Conservation (phyloP, 2,329 filamentous ascomycete species). For the Exophiala alcalophila region DNA sequence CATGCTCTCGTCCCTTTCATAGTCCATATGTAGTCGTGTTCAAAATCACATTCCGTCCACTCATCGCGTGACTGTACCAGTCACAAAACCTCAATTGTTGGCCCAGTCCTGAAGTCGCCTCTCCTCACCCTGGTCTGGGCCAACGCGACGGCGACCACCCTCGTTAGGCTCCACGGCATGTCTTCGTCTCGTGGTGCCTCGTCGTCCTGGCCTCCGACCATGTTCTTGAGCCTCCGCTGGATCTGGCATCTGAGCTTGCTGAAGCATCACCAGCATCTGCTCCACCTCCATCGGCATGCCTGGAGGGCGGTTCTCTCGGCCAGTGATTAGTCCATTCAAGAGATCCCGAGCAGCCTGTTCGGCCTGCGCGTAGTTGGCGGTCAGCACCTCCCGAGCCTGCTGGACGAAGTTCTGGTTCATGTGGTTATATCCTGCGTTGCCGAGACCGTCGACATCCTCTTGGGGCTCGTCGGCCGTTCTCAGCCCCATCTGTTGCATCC, state of each 20-base stretch:
- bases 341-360: slow-evolving; percentile 34
- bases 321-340: slow-evolving; percentile 27
- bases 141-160: slow-evolving; percentile 40
- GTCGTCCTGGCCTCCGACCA: slow-evolving; percentile 9
- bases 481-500: slow-evolving; percentile 48
- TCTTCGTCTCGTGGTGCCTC: slow-evolving; percentile 35
- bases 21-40: background rate
- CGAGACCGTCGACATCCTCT: slow-evolving; percentile 13
- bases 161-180: slow-evolving; percentile 35
- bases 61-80: background rate
- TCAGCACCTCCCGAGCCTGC: slow-evolving; percentile 36
- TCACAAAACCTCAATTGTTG: slow-evolving; percentile 9
- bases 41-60: background rate
- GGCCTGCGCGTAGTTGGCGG: slow-evolving; percentile 35
- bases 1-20: no score
- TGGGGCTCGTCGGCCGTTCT: slow-evolving; percentile 25
- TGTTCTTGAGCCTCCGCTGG: slow-evolving; percentile 12
- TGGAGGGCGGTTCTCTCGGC: slow-evolving; percentile 28
- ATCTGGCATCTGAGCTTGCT: slow-evolving; percentile 5
- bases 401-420: slow-evolving; percentile 59
- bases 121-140: slow-evolving; percentile 45
- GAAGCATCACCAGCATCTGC: slow-evolving; percentile 16
- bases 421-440: slow-evolving; percentile 42
- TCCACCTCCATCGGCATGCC: slow-evolving; percentile 20
- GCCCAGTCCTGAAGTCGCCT: slow-evolving; percentile 25